phyloP scores from a whole-genome alignment of 2,329 filamentous ascomycete species.

The Ceratocystis cubensis region DNA sequence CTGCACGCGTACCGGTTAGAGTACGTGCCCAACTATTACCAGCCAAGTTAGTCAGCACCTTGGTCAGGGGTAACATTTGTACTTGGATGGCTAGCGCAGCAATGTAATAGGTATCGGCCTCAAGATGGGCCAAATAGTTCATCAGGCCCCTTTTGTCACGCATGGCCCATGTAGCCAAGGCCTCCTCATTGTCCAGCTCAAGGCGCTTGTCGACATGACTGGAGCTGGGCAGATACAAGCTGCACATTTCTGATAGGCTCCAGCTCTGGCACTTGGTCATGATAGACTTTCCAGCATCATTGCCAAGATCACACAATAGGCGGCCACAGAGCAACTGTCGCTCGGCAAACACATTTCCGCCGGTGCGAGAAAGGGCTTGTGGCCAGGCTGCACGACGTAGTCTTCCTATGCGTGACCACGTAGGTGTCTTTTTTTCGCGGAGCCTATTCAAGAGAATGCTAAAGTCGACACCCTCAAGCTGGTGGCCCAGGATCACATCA shows the following conservation, averaged over 20 bases:
- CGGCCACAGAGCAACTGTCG: conserved; percentile 80
- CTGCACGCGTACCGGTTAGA: conserved; percentile 84
- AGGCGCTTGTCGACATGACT: conserved; percentile 45
- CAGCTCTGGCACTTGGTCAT: conserved; percentile 98
- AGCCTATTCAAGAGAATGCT: conserved; percentile 78
- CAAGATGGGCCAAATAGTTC: conserved; percentile 87
- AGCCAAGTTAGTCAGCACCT: conserved; percentile 88
- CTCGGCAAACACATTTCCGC: conserved; percentile 85
- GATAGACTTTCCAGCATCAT: conserved; percentile 91
- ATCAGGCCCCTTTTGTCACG: conserved; percentile 68
- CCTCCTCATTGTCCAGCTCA: conserved; percentile 79
- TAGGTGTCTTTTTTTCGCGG: conserved; percentile 78
- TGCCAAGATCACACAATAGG: conserved; percentile 83
- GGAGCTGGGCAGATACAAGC: conserved; percentile 64
- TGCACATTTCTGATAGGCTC: conserved; percentile 97
- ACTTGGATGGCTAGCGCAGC: conserved; percentile 78
- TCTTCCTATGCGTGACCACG: conserved; percentile 87
- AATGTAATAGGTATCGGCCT: conserved; percentile 92
- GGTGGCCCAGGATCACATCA: conserved; percentile 85
- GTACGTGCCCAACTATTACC: conserved; percentile 98
- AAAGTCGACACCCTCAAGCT: conserved; percentile 95
- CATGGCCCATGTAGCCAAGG: conserved; percentile 73
- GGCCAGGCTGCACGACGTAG: conserved; percentile 80
- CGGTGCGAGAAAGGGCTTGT: conserved; percentile 68
- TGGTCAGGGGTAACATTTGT: conserved; percentile 86